Evolutionary conservation across 257 asterid genomes (phyloP), one percentile per base, ranked within the genome.

Genomic region (Nicotiana tabacum): DNA sequence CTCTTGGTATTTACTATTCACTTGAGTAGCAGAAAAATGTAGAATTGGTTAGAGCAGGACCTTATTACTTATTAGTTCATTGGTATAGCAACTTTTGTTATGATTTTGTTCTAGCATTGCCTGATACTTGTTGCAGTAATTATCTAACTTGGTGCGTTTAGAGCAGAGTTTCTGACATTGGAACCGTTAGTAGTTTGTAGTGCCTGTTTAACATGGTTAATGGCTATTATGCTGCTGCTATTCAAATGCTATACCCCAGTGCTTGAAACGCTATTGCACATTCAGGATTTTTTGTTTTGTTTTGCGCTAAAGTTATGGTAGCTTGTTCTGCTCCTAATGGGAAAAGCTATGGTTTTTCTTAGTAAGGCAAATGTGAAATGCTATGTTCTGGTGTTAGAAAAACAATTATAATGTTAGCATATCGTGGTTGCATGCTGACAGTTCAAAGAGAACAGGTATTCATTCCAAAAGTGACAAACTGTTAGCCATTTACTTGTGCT

Each of bases 11-110:
- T 13, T 48, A 53, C 61, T 29, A 27, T 72, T 74, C 16, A 7
- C 43, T 79, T 80, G 78, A 21, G 37, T 72, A 72, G 78, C 60
- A 46, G 24, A 72, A 72, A 58, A 72, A 46, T 46, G 79, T 60
- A 60, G 66, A n/a, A 60, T 24, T 46, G 60, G 30, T 43, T 64
- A 46, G 64, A 39, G 18, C 43, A 43, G 77, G 60, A 46, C 46
- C 77, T 64, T 27, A 46, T 18, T 9, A 64, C 65, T 80, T 27
- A 46, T 32, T 9, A 80, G 32, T 65, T 80, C 56, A 64, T 37
- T 80, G 77, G 12, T 80, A 5, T 80, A 46, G 62, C 27, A 48
- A 6, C 43, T 74, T 65, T 64, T 48, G 17, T 46, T 80, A 65
- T 65, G 83, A 66, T 32, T 37, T 81, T 53, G 18, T 66, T 11